These are phyloP conservation scores for Stagonosporopsis chrysanthemi DNA, from an alignment of 2,329 filamentous ascomycete species.

Conservation along the genomic window DNA sequence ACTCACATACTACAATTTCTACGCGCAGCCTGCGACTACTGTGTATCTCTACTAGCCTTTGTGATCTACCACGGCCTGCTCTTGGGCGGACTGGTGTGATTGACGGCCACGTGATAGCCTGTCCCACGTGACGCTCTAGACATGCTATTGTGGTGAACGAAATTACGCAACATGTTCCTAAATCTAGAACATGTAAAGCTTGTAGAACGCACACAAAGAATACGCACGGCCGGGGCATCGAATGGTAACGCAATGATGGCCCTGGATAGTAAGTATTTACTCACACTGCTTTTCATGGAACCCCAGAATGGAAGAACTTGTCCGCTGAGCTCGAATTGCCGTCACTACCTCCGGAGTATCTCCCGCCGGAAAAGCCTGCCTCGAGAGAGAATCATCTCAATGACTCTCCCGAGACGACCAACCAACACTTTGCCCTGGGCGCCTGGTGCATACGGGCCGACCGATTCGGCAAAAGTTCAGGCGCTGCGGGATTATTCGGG, in stretches of 20 bases:
- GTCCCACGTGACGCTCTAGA: too few species aligned
- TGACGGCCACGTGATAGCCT: too few species aligned
- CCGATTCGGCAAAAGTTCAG: constrained; percentile 26
- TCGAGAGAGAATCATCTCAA: background rate
- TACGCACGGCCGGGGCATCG: background rate
- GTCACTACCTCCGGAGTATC: background rate
- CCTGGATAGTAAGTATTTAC: background rate
- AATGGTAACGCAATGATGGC: background rate
- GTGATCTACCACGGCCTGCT: too few species aligned
- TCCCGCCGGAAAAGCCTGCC: background rate
- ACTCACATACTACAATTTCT: background rate
- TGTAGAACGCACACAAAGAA: background rate
- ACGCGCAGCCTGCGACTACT: background rate
- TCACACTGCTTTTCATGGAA: background rate
- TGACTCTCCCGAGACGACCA: constrained; percentile 21
- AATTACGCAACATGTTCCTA: too few species aligned
- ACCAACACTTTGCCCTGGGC: constrained; percentile 10
- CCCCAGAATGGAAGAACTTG: background rate
- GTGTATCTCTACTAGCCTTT: too few species aligned
- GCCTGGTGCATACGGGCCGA: constrained; percentile 10
- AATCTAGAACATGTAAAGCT: too few species aligned
- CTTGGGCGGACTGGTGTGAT: too few species aligned
- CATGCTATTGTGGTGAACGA: too few species aligned
- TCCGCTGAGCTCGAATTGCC: background rate
- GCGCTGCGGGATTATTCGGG: constrained; percentile 24